Evolutionary conservation across 2,329 filamentous ascomycete species (phyloP).

Genomic region (Beauveria sp.): DNA sequence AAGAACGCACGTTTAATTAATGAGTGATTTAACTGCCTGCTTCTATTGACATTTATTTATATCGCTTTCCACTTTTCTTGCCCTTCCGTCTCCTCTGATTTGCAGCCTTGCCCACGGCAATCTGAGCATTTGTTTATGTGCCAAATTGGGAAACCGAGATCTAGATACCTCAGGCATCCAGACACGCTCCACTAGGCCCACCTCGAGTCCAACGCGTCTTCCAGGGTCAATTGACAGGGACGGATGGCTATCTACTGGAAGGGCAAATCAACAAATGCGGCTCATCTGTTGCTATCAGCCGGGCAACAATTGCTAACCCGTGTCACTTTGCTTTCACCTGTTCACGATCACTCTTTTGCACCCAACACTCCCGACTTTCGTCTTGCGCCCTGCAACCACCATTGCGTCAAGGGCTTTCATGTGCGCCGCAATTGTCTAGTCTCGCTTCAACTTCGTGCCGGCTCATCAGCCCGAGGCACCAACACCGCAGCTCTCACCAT

Average conservation of each 20-base stretch:
- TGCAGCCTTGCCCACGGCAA: background rate
- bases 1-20: background rate
- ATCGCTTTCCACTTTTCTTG: background rate
- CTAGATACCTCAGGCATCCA: constrained; percentile 8
- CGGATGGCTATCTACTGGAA: background rate
- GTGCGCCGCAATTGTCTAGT: background rate
- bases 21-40: background rate
- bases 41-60: background rate
- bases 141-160: background rate
- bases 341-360: background rate
- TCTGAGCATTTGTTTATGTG: background rate
- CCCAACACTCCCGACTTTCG: background rate
- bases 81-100: background rate
- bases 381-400: background rate
- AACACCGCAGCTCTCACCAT: constrained; percentile 28
- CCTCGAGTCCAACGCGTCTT: constrained; percentile 8
- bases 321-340: constrained; percentile 3
- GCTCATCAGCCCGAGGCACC: background rate
- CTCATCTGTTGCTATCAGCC: background rate
- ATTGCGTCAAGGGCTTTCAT: background rate
- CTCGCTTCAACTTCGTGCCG: background rate
- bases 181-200: constrained; percentile 5
- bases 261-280: constrained; percentile 5
- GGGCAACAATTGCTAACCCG: background rate
- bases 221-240: constrained; percentile 1